phyloP scores from a whole-genome alignment of 139 green algal species.

The Mesotaenium endlicherianum region DNA sequence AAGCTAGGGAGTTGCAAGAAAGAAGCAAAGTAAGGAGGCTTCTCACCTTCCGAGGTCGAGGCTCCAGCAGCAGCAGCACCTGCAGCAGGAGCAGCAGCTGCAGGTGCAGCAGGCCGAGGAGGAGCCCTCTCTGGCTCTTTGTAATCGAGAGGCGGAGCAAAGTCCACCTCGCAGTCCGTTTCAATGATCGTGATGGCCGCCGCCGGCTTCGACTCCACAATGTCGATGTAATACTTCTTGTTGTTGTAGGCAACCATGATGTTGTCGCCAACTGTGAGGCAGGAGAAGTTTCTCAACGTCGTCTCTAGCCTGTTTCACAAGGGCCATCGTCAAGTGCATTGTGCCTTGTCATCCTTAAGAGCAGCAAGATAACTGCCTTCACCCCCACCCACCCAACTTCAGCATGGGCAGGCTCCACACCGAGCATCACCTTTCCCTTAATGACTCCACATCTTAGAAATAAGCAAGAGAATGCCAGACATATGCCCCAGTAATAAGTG shows the following conservation, averaged over 20 bases:
- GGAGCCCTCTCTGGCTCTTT: constrained; percentile 69
- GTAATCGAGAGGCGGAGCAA: constrained; percentile 96
- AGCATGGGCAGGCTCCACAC: too few species aligned
- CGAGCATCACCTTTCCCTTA: too few species aligned
- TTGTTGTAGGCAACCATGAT: constrained; percentile 96
- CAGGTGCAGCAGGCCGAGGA: not conserved
- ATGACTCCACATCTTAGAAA: too few species aligned
- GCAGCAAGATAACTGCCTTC: too few species aligned
- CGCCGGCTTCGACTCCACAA: constrained; percentile 77
- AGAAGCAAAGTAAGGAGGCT: too few species aligned
- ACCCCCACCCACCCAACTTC: too few species aligned
- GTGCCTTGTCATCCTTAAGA: too few species aligned
- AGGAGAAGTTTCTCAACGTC: constrained; percentile 82
- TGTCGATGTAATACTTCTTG: constrained; percentile 90
- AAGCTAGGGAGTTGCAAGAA: too few species aligned
- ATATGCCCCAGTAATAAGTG: too few species aligned
- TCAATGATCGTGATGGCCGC: constrained; percentile 93
- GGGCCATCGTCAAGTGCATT: too few species aligned
- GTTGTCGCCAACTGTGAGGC: constrained; percentile 74
- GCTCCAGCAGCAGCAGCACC: not conserved
- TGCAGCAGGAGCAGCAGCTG: not conserved
- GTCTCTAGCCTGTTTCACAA: constrained; percentile 85
- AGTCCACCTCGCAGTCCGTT: constrained; percentile 88
- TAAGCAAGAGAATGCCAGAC: too few species aligned
- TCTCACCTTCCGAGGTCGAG: not conserved